phyloP scores from a whole-genome alignment of 2,329 filamentous ascomycete species.

The Magnaporthiopsis poae region DNA sequence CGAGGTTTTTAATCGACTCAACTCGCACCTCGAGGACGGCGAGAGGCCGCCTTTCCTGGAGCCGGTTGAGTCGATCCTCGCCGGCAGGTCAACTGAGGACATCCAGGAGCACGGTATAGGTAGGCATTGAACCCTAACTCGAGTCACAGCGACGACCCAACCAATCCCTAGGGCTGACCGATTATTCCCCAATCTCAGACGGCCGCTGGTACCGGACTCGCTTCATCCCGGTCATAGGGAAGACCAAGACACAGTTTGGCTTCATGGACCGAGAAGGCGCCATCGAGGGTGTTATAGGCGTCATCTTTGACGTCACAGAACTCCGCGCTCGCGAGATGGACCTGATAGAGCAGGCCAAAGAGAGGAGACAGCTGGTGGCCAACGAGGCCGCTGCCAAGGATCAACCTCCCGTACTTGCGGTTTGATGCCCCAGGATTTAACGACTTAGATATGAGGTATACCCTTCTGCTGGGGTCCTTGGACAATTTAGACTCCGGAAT shows the following conservation, averaged over 20 bases:
- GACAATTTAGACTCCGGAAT: too few relatives aligned
- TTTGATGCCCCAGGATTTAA: too few relatives aligned
- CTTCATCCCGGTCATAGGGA: slow-evolving; percentile 55
- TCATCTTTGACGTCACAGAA: slow-evolving; percentile 73
- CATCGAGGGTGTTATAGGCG: slow-evolving; percentile 64
- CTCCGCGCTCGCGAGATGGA: slow-evolving; percentile 55
- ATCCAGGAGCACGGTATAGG: slow-evolving; percentile 54
- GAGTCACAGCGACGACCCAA: not conserved
- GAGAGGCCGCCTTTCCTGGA: slow-evolving; percentile 40
- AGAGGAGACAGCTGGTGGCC: slow-evolving; percentile 60
- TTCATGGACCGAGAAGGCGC: slow-evolving; percentile 29
- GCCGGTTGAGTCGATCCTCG: slow-evolving; percentile 54
- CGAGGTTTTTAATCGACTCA: slow-evolving; percentile 49
- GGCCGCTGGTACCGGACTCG: slow-evolving; percentile 62
- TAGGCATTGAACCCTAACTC: slow-evolving; percentile 18
- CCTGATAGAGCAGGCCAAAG: slow-evolving; percentile 52
- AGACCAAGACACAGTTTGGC: slow-evolving; percentile 42
- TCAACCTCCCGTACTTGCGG: too few relatives aligned
- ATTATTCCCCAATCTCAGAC: slow-evolving; percentile 24
- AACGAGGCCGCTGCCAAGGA: slow-evolving; percentile 71
- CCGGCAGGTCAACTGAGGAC: slow-evolving; percentile 50
- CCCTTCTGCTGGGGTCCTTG: too few relatives aligned
- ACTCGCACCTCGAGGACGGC: slow-evolving; percentile 31
- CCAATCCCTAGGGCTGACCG: not conserved
- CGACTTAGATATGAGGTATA: too few relatives aligned